Conservation (phyloP, 495 filamentous ascomycete genomes). For the Neurospora tetraspora region DNA sequence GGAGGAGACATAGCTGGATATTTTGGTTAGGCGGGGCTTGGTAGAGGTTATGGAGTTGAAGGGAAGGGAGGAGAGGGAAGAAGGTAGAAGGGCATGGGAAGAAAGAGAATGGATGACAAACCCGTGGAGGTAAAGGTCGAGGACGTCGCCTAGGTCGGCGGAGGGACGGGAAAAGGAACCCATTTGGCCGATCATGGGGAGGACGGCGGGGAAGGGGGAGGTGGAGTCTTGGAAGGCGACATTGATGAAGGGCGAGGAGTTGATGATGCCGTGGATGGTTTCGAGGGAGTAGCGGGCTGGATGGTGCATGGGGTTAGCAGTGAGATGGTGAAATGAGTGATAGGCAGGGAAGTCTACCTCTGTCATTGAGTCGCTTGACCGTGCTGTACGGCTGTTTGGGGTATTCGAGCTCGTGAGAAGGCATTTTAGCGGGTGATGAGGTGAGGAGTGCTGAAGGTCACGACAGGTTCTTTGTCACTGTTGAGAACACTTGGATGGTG, state of each 20-base stretch:
- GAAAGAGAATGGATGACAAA: too few species aligned
- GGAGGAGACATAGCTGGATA: slow-evolving; percentile 59
- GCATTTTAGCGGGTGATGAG: slow-evolving; percentile 28
- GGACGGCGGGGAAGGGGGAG: slow-evolving; percentile 62
- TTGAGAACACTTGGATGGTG: too few species aligned
- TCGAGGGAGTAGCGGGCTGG: slow-evolving; percentile 64
- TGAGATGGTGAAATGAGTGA: not conserved
- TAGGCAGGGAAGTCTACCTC: slow-evolving; percentile 39
- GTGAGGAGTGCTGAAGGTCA: not conserved
- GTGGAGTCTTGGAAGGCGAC: slow-evolving; percentile 63
- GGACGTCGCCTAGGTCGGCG: slow-evolving; percentile 49
- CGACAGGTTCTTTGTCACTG: not conserved
- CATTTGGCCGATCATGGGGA: slow-evolving; percentile 88
- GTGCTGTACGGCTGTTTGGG: slow-evolving; percentile 58
- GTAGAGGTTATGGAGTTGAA: too few species aligned
- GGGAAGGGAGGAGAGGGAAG: too few species aligned
- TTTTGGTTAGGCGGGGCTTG: too few species aligned
- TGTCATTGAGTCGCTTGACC: slow-evolving; percentile 58
- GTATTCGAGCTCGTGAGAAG: slow-evolving; percentile 47
- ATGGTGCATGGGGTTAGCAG: not conserved
- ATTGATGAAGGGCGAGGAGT: slow-evolving; percentile 65
- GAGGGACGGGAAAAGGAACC: slow-evolving; percentile 57
- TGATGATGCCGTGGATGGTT: slow-evolving; percentile 74
- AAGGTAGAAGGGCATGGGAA: too few species aligned
- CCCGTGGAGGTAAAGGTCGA: slow-evolving; percentile 82